Conservation (phyloP, 805 yeast genomes). For the Ogataea ramenticola region DNA sequence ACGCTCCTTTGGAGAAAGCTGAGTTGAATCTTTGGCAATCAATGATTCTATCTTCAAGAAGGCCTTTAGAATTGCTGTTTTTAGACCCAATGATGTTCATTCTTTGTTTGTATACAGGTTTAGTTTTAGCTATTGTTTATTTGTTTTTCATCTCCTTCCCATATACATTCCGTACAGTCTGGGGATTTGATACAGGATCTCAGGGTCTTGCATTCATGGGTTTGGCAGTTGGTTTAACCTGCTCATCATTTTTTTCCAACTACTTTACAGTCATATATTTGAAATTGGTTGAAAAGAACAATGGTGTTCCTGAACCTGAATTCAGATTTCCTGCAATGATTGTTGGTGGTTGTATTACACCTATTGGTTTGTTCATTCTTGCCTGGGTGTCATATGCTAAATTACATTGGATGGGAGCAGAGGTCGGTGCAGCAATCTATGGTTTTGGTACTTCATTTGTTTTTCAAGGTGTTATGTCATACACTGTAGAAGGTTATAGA, state of each 20-base stretch:
- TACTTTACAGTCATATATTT: constrained; percentile 27
- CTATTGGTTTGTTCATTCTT: constrained; percentile 49
- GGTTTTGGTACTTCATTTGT: constrained; percentile 40
- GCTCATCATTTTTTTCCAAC: constrained; percentile 32
- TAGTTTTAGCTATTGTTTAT: constrained; percentile 53
- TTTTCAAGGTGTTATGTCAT: constrained; percentile 31
- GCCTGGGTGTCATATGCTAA: constrained; percentile 50
- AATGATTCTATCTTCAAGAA: constrained; percentile 37
- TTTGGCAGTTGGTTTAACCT: constrained; percentile 41
- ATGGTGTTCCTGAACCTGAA: constrained; percentile 46
- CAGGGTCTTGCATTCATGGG: constrained; percentile 64
- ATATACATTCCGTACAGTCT: constrained; percentile 46
- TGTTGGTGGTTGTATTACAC: constrained; percentile 42
- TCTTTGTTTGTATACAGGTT: constrained; percentile 51
- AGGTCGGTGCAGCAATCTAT: constrained; percentile 32
- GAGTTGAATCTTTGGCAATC: constrained; percentile 31
- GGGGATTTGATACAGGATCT: constrained; percentile 43
- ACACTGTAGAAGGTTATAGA: constrained; percentile 37
- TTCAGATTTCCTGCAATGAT: constrained; percentile 53
- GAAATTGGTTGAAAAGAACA: constrained; percentile 22
- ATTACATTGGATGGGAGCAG: constrained; percentile 48
- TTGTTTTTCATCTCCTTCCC: constrained; percentile 63
- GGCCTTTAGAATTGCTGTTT: constrained; percentile 43
- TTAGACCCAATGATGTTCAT: constrained; percentile 49
- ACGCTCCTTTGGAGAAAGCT: constrained; percentile 34